Evolutionary conservation across 345 rosid species (phyloP).

Genomic region (Arabis hirsuta): DNA sequence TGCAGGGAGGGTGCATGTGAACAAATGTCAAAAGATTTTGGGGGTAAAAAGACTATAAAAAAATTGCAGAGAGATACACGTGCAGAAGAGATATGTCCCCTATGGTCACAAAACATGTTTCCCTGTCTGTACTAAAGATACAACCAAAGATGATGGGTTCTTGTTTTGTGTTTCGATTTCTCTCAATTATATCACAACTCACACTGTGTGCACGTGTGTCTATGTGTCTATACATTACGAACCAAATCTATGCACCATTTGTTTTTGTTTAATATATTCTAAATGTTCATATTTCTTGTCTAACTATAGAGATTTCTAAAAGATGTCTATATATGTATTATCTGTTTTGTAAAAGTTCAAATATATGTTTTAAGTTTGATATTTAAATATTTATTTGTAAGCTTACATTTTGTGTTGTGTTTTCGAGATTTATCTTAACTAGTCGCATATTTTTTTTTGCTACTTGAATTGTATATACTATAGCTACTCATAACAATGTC

Average conservation of each 20-base stretch:
- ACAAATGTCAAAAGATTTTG: conserved; percentile 23
- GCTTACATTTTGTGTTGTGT: not conserved
- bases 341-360: not conserved
- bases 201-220: conserved; percentile 44
- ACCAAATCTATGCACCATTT: conserved; percentile 36
- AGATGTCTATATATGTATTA: not conserved
- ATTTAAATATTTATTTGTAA: not conserved
- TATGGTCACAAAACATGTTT: conserved; percentile 46
- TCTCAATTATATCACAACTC: conserved; percentile 41
- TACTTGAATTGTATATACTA: not conserved
- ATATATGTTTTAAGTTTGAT: too few species aligned
- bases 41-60: conserved; percentile 15
- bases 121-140: conserved; percentile 40
- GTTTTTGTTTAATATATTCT: not conserved
- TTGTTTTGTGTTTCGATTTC: conserved; percentile 23
- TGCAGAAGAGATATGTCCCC: conserved; percentile 45
- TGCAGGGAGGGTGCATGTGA: conserved; percentile 33
- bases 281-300: conserved; percentile 19
- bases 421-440: not conserved
- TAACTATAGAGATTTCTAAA: not conserved
- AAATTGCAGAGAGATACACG: conserved; percentile 42
- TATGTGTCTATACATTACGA: conserved; percentile 1
- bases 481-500: not conserved
- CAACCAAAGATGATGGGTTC: conserved; percentile 46
- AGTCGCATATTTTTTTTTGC: not conserved